A percentile compares a stretch with the other conserved stretches of the same genome.
These are phyloP conservation scores for Rosa hybrid DNA, from an alignment of 331 rosid genomes.

Conservation along the genomic window DNA sequence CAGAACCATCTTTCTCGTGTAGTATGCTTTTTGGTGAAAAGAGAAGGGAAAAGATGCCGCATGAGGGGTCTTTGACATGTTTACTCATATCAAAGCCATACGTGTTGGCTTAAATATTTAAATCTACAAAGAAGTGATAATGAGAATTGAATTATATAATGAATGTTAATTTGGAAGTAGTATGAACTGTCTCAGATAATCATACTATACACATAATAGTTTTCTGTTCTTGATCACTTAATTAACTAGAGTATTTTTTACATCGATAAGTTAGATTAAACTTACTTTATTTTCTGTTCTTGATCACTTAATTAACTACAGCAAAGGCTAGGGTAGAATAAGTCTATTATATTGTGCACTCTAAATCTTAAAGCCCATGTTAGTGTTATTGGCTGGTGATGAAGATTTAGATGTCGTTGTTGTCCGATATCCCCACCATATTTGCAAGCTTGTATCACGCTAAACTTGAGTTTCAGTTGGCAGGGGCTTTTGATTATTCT, in stretches of 20 bases:
- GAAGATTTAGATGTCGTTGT: background rate
- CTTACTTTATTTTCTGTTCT: too few relatives aligned
- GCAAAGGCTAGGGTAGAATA: too few relatives aligned
- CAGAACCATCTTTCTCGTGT: conserved; percentile 13
- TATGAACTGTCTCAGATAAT: background rate
- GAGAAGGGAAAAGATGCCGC: background rate
- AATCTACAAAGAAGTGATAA: background rate
- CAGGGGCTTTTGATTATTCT: conserved; percentile 7
- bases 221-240: too few relatives aligned
- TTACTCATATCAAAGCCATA: background rate
- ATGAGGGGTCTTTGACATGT: conserved; percentile 4
- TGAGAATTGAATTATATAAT: background rate
- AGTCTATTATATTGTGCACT: too few relatives aligned
- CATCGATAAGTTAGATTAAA: too few relatives aligned
- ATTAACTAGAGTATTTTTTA: too few relatives aligned
- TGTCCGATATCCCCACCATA: background rate
- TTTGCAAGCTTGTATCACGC: background rate
- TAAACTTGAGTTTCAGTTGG: conserved; percentile 19
- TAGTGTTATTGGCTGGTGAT: background rate
- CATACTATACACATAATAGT: background rate
- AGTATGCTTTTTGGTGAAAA: background rate
- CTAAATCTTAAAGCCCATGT: too few relatives aligned
- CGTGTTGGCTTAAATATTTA: background rate
- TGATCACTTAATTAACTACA: too few relatives aligned
- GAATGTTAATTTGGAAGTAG: background rate